Conservation (phyloP, 2,329 filamentous ascomycete genomes). For the Lachnellula hyalina region DNA sequence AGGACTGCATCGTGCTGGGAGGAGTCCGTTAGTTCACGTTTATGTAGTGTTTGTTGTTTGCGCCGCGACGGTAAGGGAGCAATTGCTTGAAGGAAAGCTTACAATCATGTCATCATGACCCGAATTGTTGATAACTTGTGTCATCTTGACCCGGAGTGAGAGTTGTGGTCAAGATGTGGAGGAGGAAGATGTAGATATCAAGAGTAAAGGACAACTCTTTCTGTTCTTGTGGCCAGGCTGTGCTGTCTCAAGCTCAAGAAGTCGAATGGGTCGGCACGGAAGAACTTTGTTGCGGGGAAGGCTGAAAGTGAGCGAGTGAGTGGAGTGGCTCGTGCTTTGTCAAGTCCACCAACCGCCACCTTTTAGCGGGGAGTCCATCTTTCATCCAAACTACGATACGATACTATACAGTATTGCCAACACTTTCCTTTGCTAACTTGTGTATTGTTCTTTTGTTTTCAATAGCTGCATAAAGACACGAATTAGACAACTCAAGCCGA, state of each 20-base stretch:
- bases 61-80: background rate
- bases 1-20: constrained; percentile 89
- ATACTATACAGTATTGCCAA: background rate
- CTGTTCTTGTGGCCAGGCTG: constrained; percentile 11
- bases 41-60: background rate
- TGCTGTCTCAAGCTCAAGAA: constrained; percentile 1
- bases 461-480: background rate
- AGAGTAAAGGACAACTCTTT: constrained; percentile 1
- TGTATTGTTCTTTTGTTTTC: background rate
- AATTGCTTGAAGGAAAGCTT: constrained; percentile 31
- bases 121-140: constrained; percentile 77
- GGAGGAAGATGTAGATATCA: background rate
- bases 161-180: constrained; percentile 6
- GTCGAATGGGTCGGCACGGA: background rate
- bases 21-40: constrained; percentile 9
- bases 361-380: no score
- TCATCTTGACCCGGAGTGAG: constrained; percentile 38
- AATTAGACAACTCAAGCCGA: background rate
- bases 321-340: background rate
- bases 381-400: background rate
- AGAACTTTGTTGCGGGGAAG: background rate
- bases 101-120: constrained; percentile 99
- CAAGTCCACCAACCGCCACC: no score
- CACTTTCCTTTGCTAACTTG: background rate
- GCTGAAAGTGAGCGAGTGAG: constrained; percentile 1